Base-by-base conservation (phyloP, 345 rosid genomes). In the Dovyalis caffra region DNA sequence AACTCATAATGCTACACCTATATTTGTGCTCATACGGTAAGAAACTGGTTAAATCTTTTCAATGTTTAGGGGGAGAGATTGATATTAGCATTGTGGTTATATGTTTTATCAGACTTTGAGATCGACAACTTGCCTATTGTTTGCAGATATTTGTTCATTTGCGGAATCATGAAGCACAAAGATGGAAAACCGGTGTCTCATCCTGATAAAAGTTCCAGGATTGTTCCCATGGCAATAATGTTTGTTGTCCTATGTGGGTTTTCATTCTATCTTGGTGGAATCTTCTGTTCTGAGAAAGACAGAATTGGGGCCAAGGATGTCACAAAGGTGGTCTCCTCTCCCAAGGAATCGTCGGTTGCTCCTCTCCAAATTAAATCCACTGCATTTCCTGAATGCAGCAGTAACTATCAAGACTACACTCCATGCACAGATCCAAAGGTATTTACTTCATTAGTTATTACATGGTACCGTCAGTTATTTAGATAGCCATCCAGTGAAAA, bases 361-460 rank as follows among this genome's bases (percentile, higher is more conserved):
- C 84, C 97, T 69, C 88, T 84, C 49, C 90, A 91, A 72, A 80
- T 82, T 68, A 91, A 91, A 72, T 70, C 89, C 29, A 75, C 83
- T 65, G 71, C 86, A 70, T 95, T 95, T 77, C 86, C 90, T 0
- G 94, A 93, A 83, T 95, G 99, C 88, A 87, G 91, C 80, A 80
- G 72, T 35, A 88, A 89, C 72, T 93, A 81, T 78, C 99, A 95
- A 80, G 99, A 95, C 78, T 90, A 91, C 89, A 95, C 99, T 71
- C 98, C 99, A 0, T 95, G 99, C 88, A 95, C 99, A 0, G 97
- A 95, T 88, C 99, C 99, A 71, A 90, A 76, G 97, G 99, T 93
- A 86, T 61, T 1, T 25, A 38, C 71, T 33, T 15, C 3, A 5
- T 35, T 34, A n/a, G 31, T 16, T 16, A 1, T 68, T 70, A 75